phyloP scores from a whole-genome alignment of 805 yeast genomes.

The Spathaspora hagerdaliae region DNA sequence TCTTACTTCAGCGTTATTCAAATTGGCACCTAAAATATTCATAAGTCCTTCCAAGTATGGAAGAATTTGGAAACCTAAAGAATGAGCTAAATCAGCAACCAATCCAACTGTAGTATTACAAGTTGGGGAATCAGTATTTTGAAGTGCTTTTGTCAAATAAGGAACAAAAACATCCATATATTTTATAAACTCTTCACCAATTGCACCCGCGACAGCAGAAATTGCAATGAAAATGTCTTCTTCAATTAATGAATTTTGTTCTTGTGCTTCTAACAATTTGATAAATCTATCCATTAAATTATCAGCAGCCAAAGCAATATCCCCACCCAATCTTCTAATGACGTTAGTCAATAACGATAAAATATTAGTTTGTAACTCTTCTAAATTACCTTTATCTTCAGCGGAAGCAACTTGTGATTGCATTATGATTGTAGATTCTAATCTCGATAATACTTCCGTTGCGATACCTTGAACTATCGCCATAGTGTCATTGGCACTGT shows the following conservation, averaged over 20 bases:
- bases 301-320: slow-evolving; percentile 69
- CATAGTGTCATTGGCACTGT: slow-evolving; percentile 67
- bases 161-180: slow-evolving; percentile 85
- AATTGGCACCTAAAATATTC: slow-evolving; percentile 72
- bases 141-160: slow-evolving; percentile 70
- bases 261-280: slow-evolving; percentile 50
- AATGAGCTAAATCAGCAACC: slow-evolving; percentile 90
- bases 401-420: slow-evolving; percentile 51
- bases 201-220: slow-evolving; percentile 81
- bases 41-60: slow-evolving; percentile 79
- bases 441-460: slow-evolving; percentile 63
- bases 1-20: slow-evolving; percentile 64
- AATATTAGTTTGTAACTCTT: slow-evolving; percentile 83
- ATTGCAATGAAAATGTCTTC: slow-evolving; percentile 93
- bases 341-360: slow-evolving; percentile 77
- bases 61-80: slow-evolving; percentile 68
- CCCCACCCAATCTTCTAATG: slow-evolving; percentile 72
- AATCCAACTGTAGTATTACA: slow-evolving; percentile 91
- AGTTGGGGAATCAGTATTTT: slow-evolving; percentile 77
- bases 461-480: slow-evolving; percentile 71
- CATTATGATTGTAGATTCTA: slow-evolving; percentile 64
- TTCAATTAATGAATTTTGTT: slow-evolving; percentile 76
- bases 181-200: slow-evolving; percentile 64
- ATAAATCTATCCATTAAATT: slow-evolving; percentile 79
- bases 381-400: slow-evolving; percentile 75